Evolutionary conservation across 495 filamentous ascomycete species (phyloP), one percentile per base, ranked within the genome.

Genomic region (Xylona heveae): DNA sequence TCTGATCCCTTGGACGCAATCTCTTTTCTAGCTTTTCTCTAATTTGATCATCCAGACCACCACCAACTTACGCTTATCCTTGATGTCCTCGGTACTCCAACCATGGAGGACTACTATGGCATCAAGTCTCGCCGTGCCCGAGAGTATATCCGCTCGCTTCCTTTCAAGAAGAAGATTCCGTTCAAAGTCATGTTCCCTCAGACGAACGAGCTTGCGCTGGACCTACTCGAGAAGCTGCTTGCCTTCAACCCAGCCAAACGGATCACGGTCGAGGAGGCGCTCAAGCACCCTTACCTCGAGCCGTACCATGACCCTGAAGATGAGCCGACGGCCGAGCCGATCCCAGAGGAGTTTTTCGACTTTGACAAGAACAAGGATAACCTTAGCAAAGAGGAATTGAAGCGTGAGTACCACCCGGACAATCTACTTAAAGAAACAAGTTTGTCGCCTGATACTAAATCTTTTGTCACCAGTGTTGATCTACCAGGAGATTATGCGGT

Each of bases 121-220:
- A 99, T 99, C 69, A 95, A 95, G 56, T 99, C 90, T 24, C 78
- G 90, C 36, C 78, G 90, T 40, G 90, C 90, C 17, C 74, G 90
- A 38, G 90, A 99, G 55, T 99, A 99, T 56, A 99, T 99, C 51
- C 83, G 90, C 24, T 93, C 84, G 28, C 72, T 99, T 23, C 90
- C 90, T n/a, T 99, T 99, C 65, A 99, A 95, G 71, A 99, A 99
- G 76, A 94, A 93, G 68, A 85, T 95, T 30, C 85, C 90, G 0
- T 90, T 94, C 73, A 79, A 83, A 46, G 74, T 74, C 23, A 73
- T 99, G 58, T 99, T 99, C 66, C 90, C 88, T 36, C 91, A 92
- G 62, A 92, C 83, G 25, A 88, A 81, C 24, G 83, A 93, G 21
- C 62, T 84, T 30, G 90, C 90, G 1, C 68, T 95, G 19, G 88